phyloP scores from a whole-genome alignment of 192 early-diverging fungal genomes.

The Linnemannia exigua region DNA sequence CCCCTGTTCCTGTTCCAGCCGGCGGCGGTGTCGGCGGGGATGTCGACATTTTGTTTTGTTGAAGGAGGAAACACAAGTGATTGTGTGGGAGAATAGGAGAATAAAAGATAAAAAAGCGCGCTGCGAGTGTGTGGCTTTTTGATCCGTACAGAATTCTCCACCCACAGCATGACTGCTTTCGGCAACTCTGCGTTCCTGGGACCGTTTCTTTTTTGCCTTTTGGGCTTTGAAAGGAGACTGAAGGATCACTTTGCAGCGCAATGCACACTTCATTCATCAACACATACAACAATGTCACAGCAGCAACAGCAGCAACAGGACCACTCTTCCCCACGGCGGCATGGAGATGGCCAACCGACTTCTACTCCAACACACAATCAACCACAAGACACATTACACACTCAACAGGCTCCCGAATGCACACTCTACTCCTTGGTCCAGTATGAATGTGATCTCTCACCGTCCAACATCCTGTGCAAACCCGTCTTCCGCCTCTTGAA shows the following conservation, averaged over 20 bases:
- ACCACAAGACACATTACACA: not conserved
- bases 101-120: not conserved
- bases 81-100: not conserved
- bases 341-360: not conserved
- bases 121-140: slow-evolving; percentile 3
- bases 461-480: slow-evolving; percentile 28
- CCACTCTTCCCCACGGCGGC: not conserved
- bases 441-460: slow-evolving; percentile 47
- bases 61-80: not conserved
- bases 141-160: no score
- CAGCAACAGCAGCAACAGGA: not conserved
- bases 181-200: not conserved
- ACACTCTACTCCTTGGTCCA: slow-evolving; percentile 49
- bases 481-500: slow-evolving; percentile 45
- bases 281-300: not conserved
- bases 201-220: not conserved
- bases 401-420: slow-evolving; percentile 23
- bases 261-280: not conserved
- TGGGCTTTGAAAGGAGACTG: not conserved
- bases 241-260: not conserved
- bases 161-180: not conserved
- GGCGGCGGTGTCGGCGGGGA: slow-evolving; percentile 22
- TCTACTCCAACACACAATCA: not conserved
- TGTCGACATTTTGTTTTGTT: slow-evolving; percentile 12
- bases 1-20: not conserved